phyloP scores from a whole-genome alignment of 2,329 filamentous ascomycete genomes.

The Parasarocladium wereldwijsianum region DNA sequence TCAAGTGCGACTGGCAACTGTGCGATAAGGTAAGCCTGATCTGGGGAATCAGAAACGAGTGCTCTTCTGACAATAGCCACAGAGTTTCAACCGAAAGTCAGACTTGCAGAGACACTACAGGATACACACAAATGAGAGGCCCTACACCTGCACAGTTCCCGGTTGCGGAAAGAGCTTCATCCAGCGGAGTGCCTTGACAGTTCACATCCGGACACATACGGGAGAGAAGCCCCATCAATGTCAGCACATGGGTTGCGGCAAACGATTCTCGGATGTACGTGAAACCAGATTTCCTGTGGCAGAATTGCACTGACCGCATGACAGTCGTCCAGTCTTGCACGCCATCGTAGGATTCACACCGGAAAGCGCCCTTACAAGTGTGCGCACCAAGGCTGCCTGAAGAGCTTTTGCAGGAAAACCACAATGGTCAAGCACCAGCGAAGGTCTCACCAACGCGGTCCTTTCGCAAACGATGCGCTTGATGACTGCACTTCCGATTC shows the following conservation, averaged over 20 bases:
- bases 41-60: slow-evolving; percentile 2
- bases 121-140: slow-evolving; percentile 58
- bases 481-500: slow-evolving; percentile 42
- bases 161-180: slow-evolving; percentile 59
- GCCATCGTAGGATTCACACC: slow-evolving; percentile 51
- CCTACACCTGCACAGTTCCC: slow-evolving; percentile 44
- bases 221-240: slow-evolving; percentile 60
- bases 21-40: slow-evolving; percentile 41
- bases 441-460: slow-evolving; percentile 43
- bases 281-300: not conserved
- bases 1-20: slow-evolving; percentile 47
- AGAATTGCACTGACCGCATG: not conserved
- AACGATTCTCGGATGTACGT: slow-evolving; percentile 56
- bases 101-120: slow-evolving; percentile 56
- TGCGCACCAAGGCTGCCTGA: slow-evolving; percentile 43
- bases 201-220: slow-evolving; percentile 56
- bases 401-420: slow-evolving; percentile 59
- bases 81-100: slow-evolving; percentile 62
- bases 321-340: slow-evolving; percentile 49
- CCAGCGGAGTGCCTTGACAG: slow-evolving; percentile 53
- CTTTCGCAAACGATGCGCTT: slow-evolving; percentile 36
- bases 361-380: slow-evolving; percentile 54
- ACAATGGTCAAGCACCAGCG: slow-evolving; percentile 56
- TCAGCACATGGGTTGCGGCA: slow-evolving; percentile 48
- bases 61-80: slow-evolving; percentile 7